These are phyloP conservation scores for Corchorus capsularis DNA, from an alignment of 345 rosid genomes.

Conservation along the genomic window DNA sequence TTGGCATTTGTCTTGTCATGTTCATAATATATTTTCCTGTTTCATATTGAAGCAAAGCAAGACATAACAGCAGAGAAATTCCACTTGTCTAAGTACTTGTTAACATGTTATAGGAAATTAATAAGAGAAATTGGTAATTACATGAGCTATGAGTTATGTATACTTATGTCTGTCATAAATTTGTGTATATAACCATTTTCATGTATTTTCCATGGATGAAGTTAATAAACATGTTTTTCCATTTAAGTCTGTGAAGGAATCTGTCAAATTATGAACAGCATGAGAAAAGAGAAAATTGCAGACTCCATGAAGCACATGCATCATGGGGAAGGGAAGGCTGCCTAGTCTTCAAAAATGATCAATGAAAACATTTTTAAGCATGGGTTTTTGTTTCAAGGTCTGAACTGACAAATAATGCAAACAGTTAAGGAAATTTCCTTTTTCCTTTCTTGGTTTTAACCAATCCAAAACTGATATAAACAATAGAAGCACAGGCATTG, in stretches of 20 bases:
- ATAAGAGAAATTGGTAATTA: no score
- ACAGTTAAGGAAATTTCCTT: background rate
- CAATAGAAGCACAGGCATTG: background rate
- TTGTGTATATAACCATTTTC: no score
- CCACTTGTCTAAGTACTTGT: no score
- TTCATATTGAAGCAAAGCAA: background rate
- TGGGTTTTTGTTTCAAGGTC: background rate
- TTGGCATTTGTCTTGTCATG: background rate
- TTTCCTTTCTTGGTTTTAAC: background rate
- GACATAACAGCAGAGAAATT: background rate
- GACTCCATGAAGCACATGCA: background rate
- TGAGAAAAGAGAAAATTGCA: background rate
- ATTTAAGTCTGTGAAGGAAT: no score
- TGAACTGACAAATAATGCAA: background rate
- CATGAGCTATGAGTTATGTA: no score
- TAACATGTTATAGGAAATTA: no score
- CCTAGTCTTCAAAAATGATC: no score
- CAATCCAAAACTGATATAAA: constrained; percentile 5
- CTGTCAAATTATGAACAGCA: background rate
- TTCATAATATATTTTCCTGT: background rate
- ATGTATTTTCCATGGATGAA: no score
- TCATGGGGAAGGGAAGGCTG: no score
- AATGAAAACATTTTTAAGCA: no score
- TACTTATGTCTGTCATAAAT: no score
- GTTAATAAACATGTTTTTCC: no score